Evolutionary conservation across 2,329 filamentous ascomycete genomes (phyloP).

Genomic region (Exophiala mesophila): DNA sequence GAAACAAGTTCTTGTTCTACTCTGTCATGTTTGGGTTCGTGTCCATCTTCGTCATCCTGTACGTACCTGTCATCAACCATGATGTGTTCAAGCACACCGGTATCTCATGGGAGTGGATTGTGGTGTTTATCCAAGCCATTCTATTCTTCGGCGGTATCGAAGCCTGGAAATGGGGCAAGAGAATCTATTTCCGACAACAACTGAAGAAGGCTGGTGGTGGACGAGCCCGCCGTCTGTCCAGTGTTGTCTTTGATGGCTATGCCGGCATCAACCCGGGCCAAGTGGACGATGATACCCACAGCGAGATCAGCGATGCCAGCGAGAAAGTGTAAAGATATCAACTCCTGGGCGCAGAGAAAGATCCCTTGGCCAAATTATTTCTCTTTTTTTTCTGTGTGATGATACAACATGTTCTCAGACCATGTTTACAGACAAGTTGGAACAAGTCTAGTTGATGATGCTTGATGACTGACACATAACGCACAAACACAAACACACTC

Average conservation of each 20-base stretch:
- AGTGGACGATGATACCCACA: not conserved
- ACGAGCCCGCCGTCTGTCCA: constrained; percentile 5
- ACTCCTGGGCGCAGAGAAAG: no score
- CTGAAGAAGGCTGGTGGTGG: constrained; percentile 19
- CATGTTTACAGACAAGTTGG: no score
- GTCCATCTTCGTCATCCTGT: constrained; percentile 53
- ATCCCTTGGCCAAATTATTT: no score
- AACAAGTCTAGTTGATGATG: no score
- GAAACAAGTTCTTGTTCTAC: constrained; percentile 68
- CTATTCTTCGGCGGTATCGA: constrained; percentile 63
- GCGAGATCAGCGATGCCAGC: constrained; percentile 2
- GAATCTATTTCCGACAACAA: constrained; percentile 47
- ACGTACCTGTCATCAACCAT: constrained; percentile 62
- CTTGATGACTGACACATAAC: no score
- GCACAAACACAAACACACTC: no score
- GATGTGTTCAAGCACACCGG: constrained; percentile 61
- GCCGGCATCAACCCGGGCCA: constrained; percentile 7
- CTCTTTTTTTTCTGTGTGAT: no score
- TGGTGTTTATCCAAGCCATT: constrained; percentile 57
- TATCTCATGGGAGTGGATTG: constrained; percentile 66
- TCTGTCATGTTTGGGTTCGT: constrained; percentile 55
- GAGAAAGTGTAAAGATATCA: constrained; percentile 3
- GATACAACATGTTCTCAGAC: no score
- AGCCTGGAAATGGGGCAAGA: constrained; percentile 63
- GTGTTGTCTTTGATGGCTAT: constrained; percentile 12